A percentile compares a stretch with the other conserved stretches of the same genome.
Conservation (phyloP, 2,329 filamentous ascomycete species). For the Gaeumannomyces sp. region DNA sequence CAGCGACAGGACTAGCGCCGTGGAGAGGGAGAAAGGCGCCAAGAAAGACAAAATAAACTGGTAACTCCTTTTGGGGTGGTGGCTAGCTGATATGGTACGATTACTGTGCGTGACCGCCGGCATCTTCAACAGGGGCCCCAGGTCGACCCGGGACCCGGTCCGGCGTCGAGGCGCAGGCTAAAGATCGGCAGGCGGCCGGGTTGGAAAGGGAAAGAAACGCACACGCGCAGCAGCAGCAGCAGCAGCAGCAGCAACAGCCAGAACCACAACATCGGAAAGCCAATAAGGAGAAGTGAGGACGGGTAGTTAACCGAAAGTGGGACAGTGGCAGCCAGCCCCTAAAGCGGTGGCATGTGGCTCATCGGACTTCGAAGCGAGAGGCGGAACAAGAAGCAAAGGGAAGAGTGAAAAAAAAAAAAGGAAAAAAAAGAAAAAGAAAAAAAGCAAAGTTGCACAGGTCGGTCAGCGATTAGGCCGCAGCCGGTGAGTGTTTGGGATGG, state of each 20-base stretch:
- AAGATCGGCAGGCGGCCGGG: neutral
- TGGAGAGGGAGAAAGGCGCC: neutral
- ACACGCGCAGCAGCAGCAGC: neutral
- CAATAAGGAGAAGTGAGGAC: neutral
- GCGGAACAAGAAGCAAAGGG: no score
- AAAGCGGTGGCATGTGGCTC: no score
- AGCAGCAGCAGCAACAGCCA: neutral
- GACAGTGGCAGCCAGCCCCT: neutral
- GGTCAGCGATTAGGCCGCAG: neutral
- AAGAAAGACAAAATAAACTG: neutral
- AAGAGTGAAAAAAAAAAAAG: neutral
- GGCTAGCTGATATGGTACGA: neutral
- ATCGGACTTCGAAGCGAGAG: no score
- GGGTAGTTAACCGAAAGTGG: neutral
- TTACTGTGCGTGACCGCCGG: neutral
- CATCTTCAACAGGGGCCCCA: neutral
- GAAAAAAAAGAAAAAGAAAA: no score
- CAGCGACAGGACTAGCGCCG: no score
- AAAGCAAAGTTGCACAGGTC: neutral
- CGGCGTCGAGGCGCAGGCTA: neutral
- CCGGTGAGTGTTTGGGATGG: neutral
- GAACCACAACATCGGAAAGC: no score
- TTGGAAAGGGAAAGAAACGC: neutral
- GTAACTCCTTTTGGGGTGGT: neutral
- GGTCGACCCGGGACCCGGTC: neutral